Evolutionary conservation across 176 grass and related monocot genomes (phyloP), one percentile per base, ranked within the genome.

Genomic region (Themeda triandra): DNA sequence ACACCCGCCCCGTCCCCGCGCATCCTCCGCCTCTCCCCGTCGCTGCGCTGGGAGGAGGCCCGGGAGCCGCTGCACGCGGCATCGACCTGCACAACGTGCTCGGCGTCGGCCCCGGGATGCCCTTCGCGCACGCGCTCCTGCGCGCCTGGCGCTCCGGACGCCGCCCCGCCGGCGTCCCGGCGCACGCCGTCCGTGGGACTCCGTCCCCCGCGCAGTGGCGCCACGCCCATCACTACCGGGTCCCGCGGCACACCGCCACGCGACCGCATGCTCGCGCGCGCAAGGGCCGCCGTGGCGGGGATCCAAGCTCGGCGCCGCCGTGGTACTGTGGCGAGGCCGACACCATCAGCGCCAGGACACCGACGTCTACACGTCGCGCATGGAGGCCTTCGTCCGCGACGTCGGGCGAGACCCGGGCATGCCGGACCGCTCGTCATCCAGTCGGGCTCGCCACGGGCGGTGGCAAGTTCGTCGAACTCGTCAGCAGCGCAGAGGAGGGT

Each of bases 281-380:
- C 76, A 10, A 77, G 66, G 58, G 83, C 75, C 0, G 80, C 35
- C 12, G 75, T 64, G 0, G 80, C 35, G 1, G 3, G 1, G 0
- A 5, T 4, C 6, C 23, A 13, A 45, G 17, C 15, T 94, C 27
- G 89, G 92, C 92, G 24, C 65, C 91, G 83, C 44, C 89, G 0
- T 91, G 92, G 92, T 94, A 86, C 86, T 89, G 89, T 76, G 92
- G 92, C 8, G 92, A 94, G 92, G 87, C 86, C 2, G 92, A 94
- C 77, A 94, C 92, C 13, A 75, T 91, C 3, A 19, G 3, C 83
- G 64, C 0, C 58, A 72, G 24, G 89, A 94, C 80, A 89, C 83
- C 3, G 19, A 37, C 11, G 69, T 36, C 3, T 94, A 94, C 89
- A 14, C 64, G 0, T 3, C 3, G 0, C 15, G 76, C 9, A 88